Percentiles rank a stretch among this genome's conserved stretches.
These are phyloP conservation scores for Ceratocystis ficicola DNA, from an alignment of 2,329 filamentous ascomycete species.

Conservation along the genomic window DNA sequence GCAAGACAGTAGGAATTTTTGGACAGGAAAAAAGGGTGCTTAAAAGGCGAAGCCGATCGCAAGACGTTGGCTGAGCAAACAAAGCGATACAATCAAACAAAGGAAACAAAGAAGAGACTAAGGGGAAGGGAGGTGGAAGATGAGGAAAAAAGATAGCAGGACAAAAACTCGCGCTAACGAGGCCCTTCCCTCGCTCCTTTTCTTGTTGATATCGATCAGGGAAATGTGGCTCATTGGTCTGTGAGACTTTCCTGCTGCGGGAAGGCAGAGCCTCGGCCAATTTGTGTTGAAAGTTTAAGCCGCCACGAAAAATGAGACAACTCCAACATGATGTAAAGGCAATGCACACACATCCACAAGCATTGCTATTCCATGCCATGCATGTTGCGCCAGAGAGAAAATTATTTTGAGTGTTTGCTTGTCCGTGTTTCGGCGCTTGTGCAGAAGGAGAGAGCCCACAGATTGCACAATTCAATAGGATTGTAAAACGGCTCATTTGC, in stretches of 20 bases:
- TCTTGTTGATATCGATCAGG: neutral
- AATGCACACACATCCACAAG: neutral
- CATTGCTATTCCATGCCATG: neutral
- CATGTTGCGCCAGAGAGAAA: slow-evolving; percentile 7
- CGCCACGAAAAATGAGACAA: neutral
- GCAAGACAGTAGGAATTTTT: neutral
- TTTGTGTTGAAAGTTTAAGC: neutral
- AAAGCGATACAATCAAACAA: slow-evolving; percentile 2
- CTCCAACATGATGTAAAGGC: neutral
- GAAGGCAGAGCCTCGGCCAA: slow-evolving; percentile 8
- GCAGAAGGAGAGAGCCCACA: neutral
- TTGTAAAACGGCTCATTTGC: neutral
- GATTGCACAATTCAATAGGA: neutral
- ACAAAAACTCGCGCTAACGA: neutral
- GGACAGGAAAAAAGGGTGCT: neutral
- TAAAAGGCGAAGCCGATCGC: neutral
- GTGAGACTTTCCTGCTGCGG: neutral
- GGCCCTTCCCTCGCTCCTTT: neutral
- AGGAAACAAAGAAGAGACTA: neutral
- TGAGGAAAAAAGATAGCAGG: neutral
- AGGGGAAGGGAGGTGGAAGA: neutral
- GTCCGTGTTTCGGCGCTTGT: slow-evolving; percentile 4
- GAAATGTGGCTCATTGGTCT: neutral
- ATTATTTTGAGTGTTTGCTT: neutral
- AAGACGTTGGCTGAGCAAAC: neutral